Percentiles rank a stretch among this genome's conserved stretches.
phyloP scores from a whole-genome alignment of 108 stramenopile species.

The Hondaea fermentalgiana region DNA sequence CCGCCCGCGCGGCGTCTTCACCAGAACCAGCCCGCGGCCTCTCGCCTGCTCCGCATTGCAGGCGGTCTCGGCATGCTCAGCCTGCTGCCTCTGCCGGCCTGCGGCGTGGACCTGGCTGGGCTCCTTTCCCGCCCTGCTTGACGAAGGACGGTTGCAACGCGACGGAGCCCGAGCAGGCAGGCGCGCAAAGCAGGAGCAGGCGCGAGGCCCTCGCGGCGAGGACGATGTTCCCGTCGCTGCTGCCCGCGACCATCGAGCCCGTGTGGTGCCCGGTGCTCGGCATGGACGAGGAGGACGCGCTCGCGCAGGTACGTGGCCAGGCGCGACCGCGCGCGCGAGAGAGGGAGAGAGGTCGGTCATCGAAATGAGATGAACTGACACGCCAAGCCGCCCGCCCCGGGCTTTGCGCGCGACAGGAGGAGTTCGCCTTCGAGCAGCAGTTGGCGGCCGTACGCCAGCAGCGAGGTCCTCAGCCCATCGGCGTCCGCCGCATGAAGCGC shows the following conservation, averaged over 20 bases:
- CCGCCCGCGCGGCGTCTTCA: too few species aligned
- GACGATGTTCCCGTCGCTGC: neutral
- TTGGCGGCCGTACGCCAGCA: neutral
- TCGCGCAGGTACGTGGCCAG: neutral
- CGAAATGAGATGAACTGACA: neutral
- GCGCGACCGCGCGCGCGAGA: neutral
- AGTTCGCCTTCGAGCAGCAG: neutral
- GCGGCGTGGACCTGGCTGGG: too few species aligned
- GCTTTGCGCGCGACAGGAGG: neutral
- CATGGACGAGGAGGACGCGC: conserved; percentile 13
- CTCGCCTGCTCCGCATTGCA: too few species aligned
- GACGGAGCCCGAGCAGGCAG: too few species aligned
- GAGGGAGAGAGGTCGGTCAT: neutral
- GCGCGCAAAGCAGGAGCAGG: too few species aligned
- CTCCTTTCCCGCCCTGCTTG: too few species aligned
- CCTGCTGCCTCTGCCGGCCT: too few species aligned
- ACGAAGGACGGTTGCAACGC: too few species aligned
- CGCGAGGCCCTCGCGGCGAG: too few species aligned
- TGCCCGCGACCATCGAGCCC: conserved; percentile 12
- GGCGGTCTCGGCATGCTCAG: too few species aligned
- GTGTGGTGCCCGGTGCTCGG: conserved; percentile 2
- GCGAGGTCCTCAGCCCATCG: neutral
- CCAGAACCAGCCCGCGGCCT: too few species aligned
- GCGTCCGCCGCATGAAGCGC: neutral
- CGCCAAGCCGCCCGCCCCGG: neutral